phyloP scores from a whole-genome alignment of 768 basidiomycete genomes.

The Tulasnella sp. region DNA sequence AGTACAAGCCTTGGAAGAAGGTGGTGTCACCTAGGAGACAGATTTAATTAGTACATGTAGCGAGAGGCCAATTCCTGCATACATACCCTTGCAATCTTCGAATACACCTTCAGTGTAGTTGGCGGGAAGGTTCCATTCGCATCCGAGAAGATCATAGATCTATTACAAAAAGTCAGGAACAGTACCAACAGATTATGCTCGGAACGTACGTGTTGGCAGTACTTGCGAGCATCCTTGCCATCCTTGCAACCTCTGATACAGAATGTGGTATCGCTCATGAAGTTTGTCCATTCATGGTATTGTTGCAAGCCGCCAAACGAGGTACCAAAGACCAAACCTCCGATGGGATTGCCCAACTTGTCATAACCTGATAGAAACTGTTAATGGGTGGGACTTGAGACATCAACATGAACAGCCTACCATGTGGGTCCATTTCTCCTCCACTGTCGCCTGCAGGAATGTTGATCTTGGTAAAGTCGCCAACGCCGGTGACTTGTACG shows the following conservation, averaged over 20 bases:
- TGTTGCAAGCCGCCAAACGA: slow-evolving; percentile 48
- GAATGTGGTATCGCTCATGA: slow-evolving; percentile 35
- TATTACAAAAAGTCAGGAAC: slow-evolving; percentile 44
- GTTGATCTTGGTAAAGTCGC: slow-evolving; percentile 53
- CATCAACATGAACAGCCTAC: slow-evolving; percentile 39
- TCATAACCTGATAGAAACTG: slow-evolving; percentile 15
- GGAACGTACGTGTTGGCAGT: slow-evolving; percentile 42
- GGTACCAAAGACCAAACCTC: slow-evolving; percentile 57
- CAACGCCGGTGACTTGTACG: slow-evolving; percentile 39
- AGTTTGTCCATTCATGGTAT: slow-evolving; percentile 67
- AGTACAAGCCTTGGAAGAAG: no score
- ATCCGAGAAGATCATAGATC: slow-evolving; percentile 31
- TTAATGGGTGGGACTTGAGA: not conserved
- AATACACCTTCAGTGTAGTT: slow-evolving; percentile 33
- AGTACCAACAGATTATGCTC: slow-evolving; percentile 40
- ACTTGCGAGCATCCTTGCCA: slow-evolving; percentile 28
- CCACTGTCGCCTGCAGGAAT: slow-evolving; percentile 50
- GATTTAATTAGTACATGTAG: no score
- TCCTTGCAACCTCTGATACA: slow-evolving; percentile 22
- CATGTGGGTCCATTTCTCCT: slow-evolving; percentile 56
- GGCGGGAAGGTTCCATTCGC: slow-evolving; percentile 30
- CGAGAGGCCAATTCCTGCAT: no score
- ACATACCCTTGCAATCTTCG: slow-evolving; percentile 36
- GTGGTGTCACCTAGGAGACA: not conserved
- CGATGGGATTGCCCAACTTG: slow-evolving; percentile 42